Base-by-base conservation (phyloP, 2,329 filamentous ascomycete genomes). In the Decorospora gaudefroyi region DNA sequence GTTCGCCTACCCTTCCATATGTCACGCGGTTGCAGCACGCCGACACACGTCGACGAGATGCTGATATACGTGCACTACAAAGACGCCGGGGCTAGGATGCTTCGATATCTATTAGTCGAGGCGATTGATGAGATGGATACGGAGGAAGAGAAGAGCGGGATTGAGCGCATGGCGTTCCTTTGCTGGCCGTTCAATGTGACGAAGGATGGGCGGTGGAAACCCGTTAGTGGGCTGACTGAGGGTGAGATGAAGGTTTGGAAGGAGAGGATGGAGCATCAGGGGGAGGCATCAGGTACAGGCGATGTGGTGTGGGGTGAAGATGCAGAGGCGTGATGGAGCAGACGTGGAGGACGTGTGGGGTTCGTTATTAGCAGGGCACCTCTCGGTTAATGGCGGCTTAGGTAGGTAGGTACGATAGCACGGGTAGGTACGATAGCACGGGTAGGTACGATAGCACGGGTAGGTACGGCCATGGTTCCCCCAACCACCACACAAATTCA, bases 171-270 rank as follows among this genome's bases (percentile, higher is more conserved):
- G 10, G 36, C 32, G 3, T 28, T 38, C 12, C n/a, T 30, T 17
- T 41, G 12, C 5, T 42, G 47, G 47, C 33, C 29, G 12, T 39
- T 38, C 25, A 42, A 42, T 17, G 16, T 25, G 2, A 34, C 30
- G 7, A 4, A 17, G 8, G 17, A 29, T 11, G 26, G 29, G 9
- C 27, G 22, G 16, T 38, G 31, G 41, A 45, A 42, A 29, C 10
- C 16, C 4, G 3, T 16, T 2, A 28, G 22, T 31, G 27, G 22
- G 0, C 33, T 44, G n/a, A 19, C 27, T 15, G 21, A 32, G 5
- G 27, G 22, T 9, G 46, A 34, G 10, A 6, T 40, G 2, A 2
- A 15, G 7, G 10, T 17, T 3, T 49, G 46, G 31, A 38, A 9
- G 32, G 15, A 29, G 15, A 19, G 30, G 17, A 39, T 23, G 21